Evolutionary conservation across 306 rosid genomes (phyloP), one percentile per base, ranked within the genome.

Genomic region (Gastrolobium villosum): DNA sequence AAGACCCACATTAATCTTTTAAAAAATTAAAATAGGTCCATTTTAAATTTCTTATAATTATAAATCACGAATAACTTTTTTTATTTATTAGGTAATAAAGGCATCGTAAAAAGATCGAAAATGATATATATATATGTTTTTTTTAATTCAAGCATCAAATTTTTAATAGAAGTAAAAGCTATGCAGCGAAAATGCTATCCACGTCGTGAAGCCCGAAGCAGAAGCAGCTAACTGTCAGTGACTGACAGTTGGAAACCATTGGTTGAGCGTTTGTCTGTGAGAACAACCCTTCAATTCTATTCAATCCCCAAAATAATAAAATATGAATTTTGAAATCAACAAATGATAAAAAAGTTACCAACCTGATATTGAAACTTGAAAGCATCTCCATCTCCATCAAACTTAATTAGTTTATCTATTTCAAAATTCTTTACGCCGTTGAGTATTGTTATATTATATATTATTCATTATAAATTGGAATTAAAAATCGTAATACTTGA

Each of bases 191-290:
- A n/a, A n/a, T n/a, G n/a, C n/a, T n/a, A n/a, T n/a, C n/a, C n/a
- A n/a, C n/a, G n/a, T n/a, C n/a, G n/a, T n/a, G 26, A 20, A 20
- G 26, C 26, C 26, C 26, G 26, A 20, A 10, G 15, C 40, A 57
- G 45, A 31, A 14, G 59, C 55, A 46, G 32, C 50, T 49, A 43
- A 26, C 28, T 1, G 5, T 46, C 15, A 10, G 20, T 2, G 71
- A 75, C 44, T 1, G 35, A 63, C 28, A 11, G 53, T 37, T 64
- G 54, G 2, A 64, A 63, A 14, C 80, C 41, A 26, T 52, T 65
- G 28, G 36, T 60, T 60, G 36, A 44, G 14, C 6, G 2, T 10
- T 31, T 9, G 35, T 31, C 37, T 28, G 10, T 3, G 9, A 35
- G 9, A 49, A 63, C 80, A 8, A 37, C 73, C 63, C 4, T 35